These are phyloP conservation scores for Penicillium sp. DNA, from an alignment of 2,329 filamentous ascomycete genomes.

Conservation along the genomic window DNA sequence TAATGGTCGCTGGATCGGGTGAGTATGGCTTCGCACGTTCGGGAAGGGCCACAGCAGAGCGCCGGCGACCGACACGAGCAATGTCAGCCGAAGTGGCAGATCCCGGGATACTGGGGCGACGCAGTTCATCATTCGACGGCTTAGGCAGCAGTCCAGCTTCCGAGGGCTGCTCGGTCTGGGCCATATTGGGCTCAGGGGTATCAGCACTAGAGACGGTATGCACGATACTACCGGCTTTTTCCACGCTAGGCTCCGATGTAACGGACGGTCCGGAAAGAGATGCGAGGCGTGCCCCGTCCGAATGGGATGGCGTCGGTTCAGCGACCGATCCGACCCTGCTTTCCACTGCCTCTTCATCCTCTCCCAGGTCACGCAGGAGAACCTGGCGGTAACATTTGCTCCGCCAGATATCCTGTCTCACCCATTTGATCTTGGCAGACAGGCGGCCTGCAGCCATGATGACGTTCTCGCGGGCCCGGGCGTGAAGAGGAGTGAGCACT, in stretches of 20 bases:
- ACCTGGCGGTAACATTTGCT: slow-evolving; percentile 89
- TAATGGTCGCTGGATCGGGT: slow-evolving; percentile 21
- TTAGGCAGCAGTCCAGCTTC: slow-evolving; percentile 20
- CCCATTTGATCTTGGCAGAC: slow-evolving; percentile 88
- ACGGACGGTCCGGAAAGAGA: slow-evolving; percentile 19
- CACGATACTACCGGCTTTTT: slow-evolving; percentile 21
- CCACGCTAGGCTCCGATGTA: slow-evolving; percentile 19
- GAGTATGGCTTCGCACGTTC: slow-evolving; percentile 28
- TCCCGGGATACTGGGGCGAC: slow-evolving; percentile 31
- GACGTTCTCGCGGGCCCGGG: slow-evolving; percentile 82
- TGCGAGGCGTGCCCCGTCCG: slow-evolving; percentile 11
- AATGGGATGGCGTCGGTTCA: slow-evolving; percentile 17
- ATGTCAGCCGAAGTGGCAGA: slow-evolving; percentile 34
- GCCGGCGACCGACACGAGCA: slow-evolving; percentile 24
- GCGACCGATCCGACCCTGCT: slow-evolving; percentile 26
- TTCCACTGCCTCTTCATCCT: slow-evolving; percentile 52
- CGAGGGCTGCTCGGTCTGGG: slow-evolving; percentile 16
- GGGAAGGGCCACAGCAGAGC: slow-evolving; percentile 24
- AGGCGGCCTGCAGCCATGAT: slow-evolving; percentile 80
- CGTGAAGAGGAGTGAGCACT: slow-evolving; percentile 83
- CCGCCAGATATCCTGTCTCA: slow-evolving; percentile 89
- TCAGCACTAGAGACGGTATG: slow-evolving; percentile 25
- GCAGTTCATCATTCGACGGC: slow-evolving; percentile 20
- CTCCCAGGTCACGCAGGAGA: slow-evolving; percentile 76
- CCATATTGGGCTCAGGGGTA: slow-evolving; percentile 8